Evolutionary conservation across 225 moss, liverwort and hornwort genomes (phyloP).

Genomic region (Marchantia polymorpha): DNA sequence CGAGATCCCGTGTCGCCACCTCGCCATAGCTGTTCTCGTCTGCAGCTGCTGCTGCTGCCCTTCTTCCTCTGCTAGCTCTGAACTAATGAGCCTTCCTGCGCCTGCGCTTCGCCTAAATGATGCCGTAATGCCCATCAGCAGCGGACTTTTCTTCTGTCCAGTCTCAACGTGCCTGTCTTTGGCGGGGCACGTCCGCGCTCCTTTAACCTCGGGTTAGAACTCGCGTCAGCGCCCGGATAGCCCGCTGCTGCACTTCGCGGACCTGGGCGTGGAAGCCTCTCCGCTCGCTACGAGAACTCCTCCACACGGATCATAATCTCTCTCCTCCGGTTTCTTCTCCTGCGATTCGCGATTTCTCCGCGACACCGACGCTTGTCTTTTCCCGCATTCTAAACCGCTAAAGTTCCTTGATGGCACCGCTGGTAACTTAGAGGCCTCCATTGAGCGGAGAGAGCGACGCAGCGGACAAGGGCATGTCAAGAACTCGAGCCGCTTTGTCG

Average conservation of each 20-base stretch:
- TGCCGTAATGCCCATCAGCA: not conserved
- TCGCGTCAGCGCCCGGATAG: not conserved
- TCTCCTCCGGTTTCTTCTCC: not conserved
- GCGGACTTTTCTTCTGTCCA: not conserved
- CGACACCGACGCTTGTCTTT: not conserved
- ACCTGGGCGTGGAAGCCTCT: too few relatives aligned
- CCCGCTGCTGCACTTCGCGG: not conserved
- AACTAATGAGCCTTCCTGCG: too few relatives aligned
- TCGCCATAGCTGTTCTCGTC: not conserved
- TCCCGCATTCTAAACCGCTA: not conserved
- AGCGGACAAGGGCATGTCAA: not conserved
- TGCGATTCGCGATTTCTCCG: not conserved
- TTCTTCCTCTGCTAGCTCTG: not conserved
- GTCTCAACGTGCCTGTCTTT: not conserved
- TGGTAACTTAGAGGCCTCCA: too few relatives aligned
- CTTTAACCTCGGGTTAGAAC: not conserved
- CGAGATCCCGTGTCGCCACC: not conserved
- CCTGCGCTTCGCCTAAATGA: not conserved
- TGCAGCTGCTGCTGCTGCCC: not conserved
- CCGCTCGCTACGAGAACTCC: not conserved
- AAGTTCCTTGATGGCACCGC: not conserved
- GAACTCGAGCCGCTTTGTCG: not conserved
- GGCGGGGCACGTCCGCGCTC: constrained; percentile 5
- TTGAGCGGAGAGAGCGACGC: not conserved
- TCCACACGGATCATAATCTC: not conserved